Conservation (phyloP, 2,329 filamentous ascomycete genomes). For the Hymenoscyphus occultus region DNA sequence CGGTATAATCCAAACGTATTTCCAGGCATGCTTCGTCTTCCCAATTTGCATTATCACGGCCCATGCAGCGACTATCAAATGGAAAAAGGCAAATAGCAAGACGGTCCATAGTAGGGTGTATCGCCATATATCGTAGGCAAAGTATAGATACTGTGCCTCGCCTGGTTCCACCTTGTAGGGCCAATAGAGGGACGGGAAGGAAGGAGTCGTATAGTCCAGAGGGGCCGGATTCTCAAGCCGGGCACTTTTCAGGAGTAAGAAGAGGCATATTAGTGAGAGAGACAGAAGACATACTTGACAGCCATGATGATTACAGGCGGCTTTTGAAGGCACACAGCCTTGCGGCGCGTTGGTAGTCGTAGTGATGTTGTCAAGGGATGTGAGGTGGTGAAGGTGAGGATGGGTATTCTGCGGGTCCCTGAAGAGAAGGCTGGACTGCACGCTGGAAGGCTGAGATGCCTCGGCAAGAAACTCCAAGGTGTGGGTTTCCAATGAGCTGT, state of each 20-base stretch:
- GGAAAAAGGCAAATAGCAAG: conserved; percentile 60
- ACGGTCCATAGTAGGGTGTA: conserved; percentile 70
- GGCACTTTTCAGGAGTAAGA: conserved; percentile 21
- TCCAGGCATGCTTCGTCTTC: conserved; percentile 35
- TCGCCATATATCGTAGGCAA: conserved; percentile 62
- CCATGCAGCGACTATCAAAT: conserved; percentile 54
- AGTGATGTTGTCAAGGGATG: background rate
- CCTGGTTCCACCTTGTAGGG: conserved; percentile 46
- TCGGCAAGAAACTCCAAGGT: conserved; percentile 13
- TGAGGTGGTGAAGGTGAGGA: background rate
- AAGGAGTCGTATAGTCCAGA: conserved; percentile 55
- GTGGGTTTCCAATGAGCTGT: no score
- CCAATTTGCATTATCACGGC: conserved; percentile 56
- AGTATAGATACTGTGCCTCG: conserved; percentile 52
- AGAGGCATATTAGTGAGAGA: background rate
- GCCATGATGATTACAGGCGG: conserved; percentile 15
- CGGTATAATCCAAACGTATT: conserved; percentile 54
- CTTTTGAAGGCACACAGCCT: conserved; percentile 11
- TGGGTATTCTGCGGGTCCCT: background rate
- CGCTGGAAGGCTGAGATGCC: conserved; percentile 7
- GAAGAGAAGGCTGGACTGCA: conserved; percentile 9
- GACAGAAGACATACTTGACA: conserved; percentile 21
- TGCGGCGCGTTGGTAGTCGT: conserved; percentile 1
- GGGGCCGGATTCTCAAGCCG: conserved; percentile 31
- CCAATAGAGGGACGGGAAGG: conserved; percentile 69